A percentile compares a stretch with the other conserved stretches of the same genome.
Evolutionary conservation across 345 rosid genomes (phyloP).

Genomic region (Brassica incana): DNA sequence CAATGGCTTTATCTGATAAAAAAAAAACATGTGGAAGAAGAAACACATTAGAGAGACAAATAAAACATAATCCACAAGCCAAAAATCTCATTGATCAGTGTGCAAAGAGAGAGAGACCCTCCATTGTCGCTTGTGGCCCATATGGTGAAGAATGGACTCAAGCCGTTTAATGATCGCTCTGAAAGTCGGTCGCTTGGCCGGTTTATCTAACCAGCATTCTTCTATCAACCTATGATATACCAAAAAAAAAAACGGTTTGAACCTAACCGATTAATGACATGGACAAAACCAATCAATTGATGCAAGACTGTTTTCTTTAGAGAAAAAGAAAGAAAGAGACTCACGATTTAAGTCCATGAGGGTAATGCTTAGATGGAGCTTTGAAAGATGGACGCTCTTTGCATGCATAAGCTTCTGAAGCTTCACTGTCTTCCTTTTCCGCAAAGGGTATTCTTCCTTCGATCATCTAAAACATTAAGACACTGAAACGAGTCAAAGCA

Average conservation of each 20-base stretch:
- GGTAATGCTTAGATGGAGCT: slow-evolving; percentile 71
- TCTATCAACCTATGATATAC: slow-evolving; percentile 65
- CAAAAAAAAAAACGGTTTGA: not conserved
- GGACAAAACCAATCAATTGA: slow-evolving; percentile 22
- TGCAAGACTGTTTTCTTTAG: not conserved
- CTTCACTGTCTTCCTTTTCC: slow-evolving; percentile 65
- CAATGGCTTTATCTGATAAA: slow-evolving; percentile 60
- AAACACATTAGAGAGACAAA: slow-evolving; percentile 23
- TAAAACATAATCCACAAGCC: slow-evolving; percentile 10
- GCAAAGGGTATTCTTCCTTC: slow-evolving; percentile 81
- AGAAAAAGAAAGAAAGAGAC: slow-evolving; percentile 24
- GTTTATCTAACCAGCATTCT: slow-evolving; percentile 86
- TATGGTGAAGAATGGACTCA: slow-evolving; percentile 53
- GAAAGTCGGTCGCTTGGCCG: slow-evolving; percentile 76
- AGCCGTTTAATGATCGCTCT: slow-evolving; percentile 64
- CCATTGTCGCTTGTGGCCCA: slow-evolving; percentile 73
- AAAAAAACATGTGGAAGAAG: slow-evolving; percentile 10
- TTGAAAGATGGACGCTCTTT: slow-evolving; percentile 64
- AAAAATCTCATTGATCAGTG: not conserved
- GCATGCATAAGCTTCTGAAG: slow-evolving; percentile 51
- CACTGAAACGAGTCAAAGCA: not conserved
- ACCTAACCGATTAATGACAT: not conserved
- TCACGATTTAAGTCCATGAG: slow-evolving; percentile 83
- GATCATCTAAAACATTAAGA: slow-evolving; percentile 57
- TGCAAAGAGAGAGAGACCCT: slow-evolving; percentile 47